These are phyloP conservation scores for Rhynchosporium graminicola DNA, from an alignment of 2,329 filamentous ascomycete species.

Conservation along the genomic window DNA sequence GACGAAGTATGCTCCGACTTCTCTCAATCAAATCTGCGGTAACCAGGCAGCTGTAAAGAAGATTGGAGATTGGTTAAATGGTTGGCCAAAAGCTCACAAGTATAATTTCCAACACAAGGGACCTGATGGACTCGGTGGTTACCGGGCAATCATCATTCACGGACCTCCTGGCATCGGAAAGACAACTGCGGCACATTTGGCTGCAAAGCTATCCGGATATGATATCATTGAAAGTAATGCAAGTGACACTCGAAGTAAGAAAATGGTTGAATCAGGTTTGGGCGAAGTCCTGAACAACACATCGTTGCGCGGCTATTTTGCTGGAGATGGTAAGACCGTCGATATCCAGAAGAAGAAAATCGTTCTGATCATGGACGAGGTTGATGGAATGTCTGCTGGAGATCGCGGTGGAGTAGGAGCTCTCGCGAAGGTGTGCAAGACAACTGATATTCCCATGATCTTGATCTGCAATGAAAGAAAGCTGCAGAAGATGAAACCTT, in stretches of 20 bases:
- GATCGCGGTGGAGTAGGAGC: slow-evolving; percentile 95
- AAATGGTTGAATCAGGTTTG: slow-evolving; percentile 86
- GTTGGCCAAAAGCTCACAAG: slow-evolving; percentile 77
- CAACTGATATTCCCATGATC: slow-evolving; percentile 91
- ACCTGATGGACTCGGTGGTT: slow-evolving; percentile 78
- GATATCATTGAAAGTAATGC: slow-evolving; percentile 95
- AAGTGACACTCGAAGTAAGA: slow-evolving; percentile 94
- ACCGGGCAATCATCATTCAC: slow-evolving; percentile 90
- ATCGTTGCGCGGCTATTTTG: slow-evolving; percentile 88
- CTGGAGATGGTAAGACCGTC: slow-evolving; percentile 77
- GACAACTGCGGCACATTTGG: slow-evolving; percentile 92
- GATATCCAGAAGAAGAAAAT: slow-evolving; percentile 86
- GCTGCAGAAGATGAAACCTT: slow-evolving; percentile 97
- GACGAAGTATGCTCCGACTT: slow-evolving; percentile 88
- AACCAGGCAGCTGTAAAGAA: slow-evolving; percentile 91
- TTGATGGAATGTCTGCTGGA: slow-evolving; percentile 97
- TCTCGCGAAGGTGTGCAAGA: slow-evolving; percentile 90
- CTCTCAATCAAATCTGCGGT: slow-evolving; percentile 86
- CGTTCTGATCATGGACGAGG: slow-evolving; percentile 97
- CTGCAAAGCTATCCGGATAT: slow-evolving; percentile 89
- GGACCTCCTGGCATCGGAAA: slow-evolving; percentile 97
- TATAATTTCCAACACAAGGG: slow-evolving; percentile 81
- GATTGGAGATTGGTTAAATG: slow-evolving; percentile 82
- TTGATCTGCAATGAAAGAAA: slow-evolving; percentile 96
- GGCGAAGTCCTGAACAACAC: slow-evolving; percentile 91